phyloP scores from a whole-genome alignment of 805 yeast species.

The Tetrapisispora taiwanensis region DNA sequence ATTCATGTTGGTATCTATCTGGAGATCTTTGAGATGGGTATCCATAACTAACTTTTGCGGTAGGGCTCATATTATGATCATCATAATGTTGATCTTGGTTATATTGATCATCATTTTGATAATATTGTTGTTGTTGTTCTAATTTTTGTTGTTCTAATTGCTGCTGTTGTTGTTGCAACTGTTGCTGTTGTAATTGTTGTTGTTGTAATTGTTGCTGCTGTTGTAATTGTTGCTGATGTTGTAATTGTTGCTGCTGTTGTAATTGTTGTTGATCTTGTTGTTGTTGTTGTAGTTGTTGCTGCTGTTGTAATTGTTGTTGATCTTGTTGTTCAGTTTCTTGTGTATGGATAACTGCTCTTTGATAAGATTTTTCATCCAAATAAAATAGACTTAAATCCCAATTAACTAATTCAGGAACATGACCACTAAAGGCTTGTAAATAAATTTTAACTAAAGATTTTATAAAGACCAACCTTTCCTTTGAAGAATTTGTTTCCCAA shows the following conservation, averaged over 20 bases:
- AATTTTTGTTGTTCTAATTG: neutral
- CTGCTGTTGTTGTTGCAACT: neutral
- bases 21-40: constrained; percentile 1
- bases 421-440: constrained; percentile 46
- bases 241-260: too few relatives aligned
- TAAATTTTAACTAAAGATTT: constrained; percentile 43
- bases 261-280: constrained; percentile 4
- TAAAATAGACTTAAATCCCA: constrained; percentile 39
- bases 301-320: neutral
- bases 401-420: constrained; percentile 42
- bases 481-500: constrained; percentile 60
- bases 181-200: too few relatives aligned
- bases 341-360: constrained; percentile 21
- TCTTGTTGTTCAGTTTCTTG: neutral
- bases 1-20: neutral
- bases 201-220: too few relatives aligned
- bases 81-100: neutral
- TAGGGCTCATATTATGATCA: neutral
- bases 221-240: too few relatives aligned
- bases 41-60: neutral
- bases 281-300: constrained; percentile 3
- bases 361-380: constrained; percentile 31
- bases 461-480: constrained; percentile 51
- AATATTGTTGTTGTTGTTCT: neutral
- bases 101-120: neutral